phyloP scores from a whole-genome alignment of 257 asterid genomes.

The Petrea volubilis region DNA sequence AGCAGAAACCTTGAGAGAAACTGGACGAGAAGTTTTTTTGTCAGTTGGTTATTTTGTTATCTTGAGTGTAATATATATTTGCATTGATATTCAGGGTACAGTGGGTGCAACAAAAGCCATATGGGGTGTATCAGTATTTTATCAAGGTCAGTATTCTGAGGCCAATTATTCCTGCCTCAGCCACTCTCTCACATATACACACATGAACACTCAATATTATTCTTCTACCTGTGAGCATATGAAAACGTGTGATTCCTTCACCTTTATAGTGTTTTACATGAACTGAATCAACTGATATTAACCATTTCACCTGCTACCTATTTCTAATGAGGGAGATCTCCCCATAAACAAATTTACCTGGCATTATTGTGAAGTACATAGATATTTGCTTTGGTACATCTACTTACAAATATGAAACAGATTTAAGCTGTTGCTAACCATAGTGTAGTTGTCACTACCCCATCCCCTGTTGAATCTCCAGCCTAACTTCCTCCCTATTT shows the following conservation, averaged over 20 bases:
- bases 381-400: not conserved
- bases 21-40: not conserved
- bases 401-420: not conserved
- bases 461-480: not conserved
- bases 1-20: conserved; percentile 18
- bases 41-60: conserved; percentile 18
- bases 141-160: conserved; percentile 57
- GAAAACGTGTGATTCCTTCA: not conserved
- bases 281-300: not conserved
- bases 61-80: not conserved
- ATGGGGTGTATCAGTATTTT: conserved; percentile 87
- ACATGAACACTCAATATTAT: not conserved
- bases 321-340: not conserved
- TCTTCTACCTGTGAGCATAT: not conserved
- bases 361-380: not conserved
- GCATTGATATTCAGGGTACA: conserved; percentile 51
- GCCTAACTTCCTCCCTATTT: not conserved
- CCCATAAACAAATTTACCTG: not conserved
- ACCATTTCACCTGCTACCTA: not conserved
- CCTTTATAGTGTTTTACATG: not conserved
- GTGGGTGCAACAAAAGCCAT: conserved; percentile 63
- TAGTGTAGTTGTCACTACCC: not conserved
- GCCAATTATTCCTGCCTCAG: not conserved
- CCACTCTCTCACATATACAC: not conserved
- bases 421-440: not conserved